Percentiles rank a stretch among this genome's conserved stretches.
phyloP scores from a whole-genome alignment of 176 grass and related monocot genomes.

The Eragrostis curvula region DNA sequence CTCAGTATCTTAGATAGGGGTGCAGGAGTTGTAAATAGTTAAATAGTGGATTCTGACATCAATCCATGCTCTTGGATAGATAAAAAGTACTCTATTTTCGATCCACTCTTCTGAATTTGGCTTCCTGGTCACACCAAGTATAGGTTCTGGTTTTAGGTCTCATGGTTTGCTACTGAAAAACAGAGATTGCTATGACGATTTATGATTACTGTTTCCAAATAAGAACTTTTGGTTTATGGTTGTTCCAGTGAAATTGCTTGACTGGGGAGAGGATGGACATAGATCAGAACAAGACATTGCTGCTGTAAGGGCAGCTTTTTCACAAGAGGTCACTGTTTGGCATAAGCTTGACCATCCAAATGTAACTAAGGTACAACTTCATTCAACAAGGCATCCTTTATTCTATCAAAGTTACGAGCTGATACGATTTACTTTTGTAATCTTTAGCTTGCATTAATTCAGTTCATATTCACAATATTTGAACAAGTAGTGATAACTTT shows the following conservation, averaged over 20 bases:
- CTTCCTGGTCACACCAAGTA: background rate
- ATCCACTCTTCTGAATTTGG: background rate
- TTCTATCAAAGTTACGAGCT: background rate
- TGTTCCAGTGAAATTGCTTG: slow-evolving; percentile 86
- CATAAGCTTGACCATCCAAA: slow-evolving; percentile 99
- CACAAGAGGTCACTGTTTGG: slow-evolving; percentile 95
- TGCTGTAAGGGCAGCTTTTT: slow-evolving; percentile 70
- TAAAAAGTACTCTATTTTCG: background rate
- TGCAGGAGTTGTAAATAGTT: background rate
- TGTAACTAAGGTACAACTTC: slow-evolving; percentile 83
- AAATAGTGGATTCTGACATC: background rate
- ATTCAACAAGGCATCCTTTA: background rate
- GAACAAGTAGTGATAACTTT: background rate
- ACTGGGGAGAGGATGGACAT: slow-evolving; percentile 93
- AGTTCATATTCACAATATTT: background rate
- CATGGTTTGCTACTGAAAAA: background rate
- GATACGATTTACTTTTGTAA: background rate
- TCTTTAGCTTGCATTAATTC: background rate
- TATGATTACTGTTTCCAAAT: background rate
- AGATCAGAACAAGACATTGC: slow-evolving; percentile 79
- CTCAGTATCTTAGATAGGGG: background rate
- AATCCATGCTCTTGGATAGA: background rate
- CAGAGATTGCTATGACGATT: background rate
- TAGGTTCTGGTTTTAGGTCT: background rate
- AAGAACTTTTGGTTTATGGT: background rate